phyloP scores from a whole-genome alignment of 495 filamentous ascomycete genomes.

The Aspergillus leporis region DNA sequence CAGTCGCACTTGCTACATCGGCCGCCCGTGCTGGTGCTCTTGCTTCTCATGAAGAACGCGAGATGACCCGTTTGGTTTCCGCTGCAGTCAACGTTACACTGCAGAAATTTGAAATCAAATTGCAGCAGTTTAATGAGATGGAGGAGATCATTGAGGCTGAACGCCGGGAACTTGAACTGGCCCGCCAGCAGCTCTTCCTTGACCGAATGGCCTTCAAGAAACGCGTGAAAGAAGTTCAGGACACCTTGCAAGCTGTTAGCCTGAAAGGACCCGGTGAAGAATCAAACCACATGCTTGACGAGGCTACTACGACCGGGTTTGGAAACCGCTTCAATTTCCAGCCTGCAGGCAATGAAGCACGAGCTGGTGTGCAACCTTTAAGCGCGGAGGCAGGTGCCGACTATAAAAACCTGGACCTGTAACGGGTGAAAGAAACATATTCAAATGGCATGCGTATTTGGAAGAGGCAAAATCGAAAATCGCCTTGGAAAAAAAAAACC shows the following conservation, averaged over 20 bases:
- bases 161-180: slow-evolving; percentile 86
- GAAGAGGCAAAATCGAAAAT: not conserved
- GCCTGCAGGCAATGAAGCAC: slow-evolving; percentile 38
- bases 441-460: slow-evolving; percentile 6
- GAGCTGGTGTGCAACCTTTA: slow-evolving; percentile 60
- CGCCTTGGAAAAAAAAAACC: slow-evolving; percentile 10
- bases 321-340: slow-evolving; percentile 65
- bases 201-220: slow-evolving; percentile 89
- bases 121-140: slow-evolving; percentile 94
- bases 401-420: slow-evolving; percentile 51
- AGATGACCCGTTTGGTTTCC: slow-evolving; percentile 89
- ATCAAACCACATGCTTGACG: slow-evolving; percentile 51
- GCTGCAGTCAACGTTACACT: slow-evolving; percentile 81
- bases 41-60: slow-evolving; percentile 92
- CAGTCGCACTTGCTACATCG: slow-evolving; percentile 78
- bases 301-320: slow-evolving; percentile 45
- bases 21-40: slow-evolving; percentile 84
- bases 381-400: slow-evolving; percentile 59
- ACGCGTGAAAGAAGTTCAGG: slow-evolving; percentile 78
- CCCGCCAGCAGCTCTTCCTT: slow-evolving; percentile 87
- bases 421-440: slow-evolving; percentile 16
- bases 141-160: slow-evolving; percentile 89
- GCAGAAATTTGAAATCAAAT: slow-evolving; percentile 79
- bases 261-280: slow-evolving; percentile 56
- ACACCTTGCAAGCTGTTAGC: slow-evolving; percentile 64